Evolutionary conservation across 140 eudicot genomes (phyloP), one percentile per base, ranked within the genome.

Genomic region (Flaveria floridana): DNA sequence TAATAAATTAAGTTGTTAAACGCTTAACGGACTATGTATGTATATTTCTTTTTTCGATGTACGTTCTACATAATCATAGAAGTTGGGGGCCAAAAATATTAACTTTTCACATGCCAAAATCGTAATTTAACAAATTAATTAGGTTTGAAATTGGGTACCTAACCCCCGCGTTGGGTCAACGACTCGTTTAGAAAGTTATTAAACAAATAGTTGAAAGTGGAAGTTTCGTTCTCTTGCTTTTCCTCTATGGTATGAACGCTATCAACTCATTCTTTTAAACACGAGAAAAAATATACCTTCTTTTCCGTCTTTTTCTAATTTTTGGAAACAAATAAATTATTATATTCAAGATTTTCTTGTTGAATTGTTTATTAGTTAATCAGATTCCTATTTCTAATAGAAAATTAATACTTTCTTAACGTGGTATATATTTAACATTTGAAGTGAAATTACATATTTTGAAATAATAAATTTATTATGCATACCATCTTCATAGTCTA

Each of bases 191-290:
- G 19, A 68, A 67, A 69, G 75, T 46, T 69, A 62, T 42, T 69
- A 11, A 67, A 76, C 28, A 15, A 52, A 20, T 58, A 65, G 76
- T 68, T 77, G 62, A 77, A 68, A 56, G 42, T 58, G 70, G 70
- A 68, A 57, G 47, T 61, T 52, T 65, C 7, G 11, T 30, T 20
- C 13, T 21, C 55, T 19, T 57, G 34, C n/a, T 58, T 58, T 52
- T 75, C 66, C 65, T 56, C 6, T 13, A 30, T 30, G 37, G 57
- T 58, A 58, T 77, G 63, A 68, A 77, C 34, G 65, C 79, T 14
- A 23, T 4, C 41, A 46, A 25, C 21, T 15, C 14, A 25, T 69
- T 47, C 61, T 23, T 69, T 16, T 21, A 69, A 13, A 68, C 6
- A 46, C 6, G 8, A 50, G 16, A 47, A 21, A 70, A 70, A 14